Conservation (phyloP, 2,329 filamentous ascomycete genomes). For the Dissoconium aciculare region DNA sequence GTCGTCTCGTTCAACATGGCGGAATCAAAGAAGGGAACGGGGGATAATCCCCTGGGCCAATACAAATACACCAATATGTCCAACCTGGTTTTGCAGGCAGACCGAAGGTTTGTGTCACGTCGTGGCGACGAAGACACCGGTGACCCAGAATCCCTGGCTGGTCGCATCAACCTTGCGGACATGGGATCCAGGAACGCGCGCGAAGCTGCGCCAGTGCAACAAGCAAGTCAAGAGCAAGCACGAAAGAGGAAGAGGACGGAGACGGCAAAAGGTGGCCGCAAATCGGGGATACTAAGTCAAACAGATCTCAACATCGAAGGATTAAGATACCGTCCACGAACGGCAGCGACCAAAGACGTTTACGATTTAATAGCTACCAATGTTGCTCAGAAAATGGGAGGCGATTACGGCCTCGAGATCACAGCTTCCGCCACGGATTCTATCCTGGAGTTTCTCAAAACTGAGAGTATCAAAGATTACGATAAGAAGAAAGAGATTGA, state of each 20-base stretch:
- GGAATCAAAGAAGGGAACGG: conserved; percentile 19
- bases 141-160: conserved; percentile 92
- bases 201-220: conserved; percentile 61
- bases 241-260: conserved; percentile 71
- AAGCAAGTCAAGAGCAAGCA: conserved; percentile 44
- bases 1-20: too few species aligned
- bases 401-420: conserved; percentile 83
- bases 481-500: conserved; percentile 98
- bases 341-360: conserved; percentile 76
- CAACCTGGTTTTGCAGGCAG: conserved; percentile 99
- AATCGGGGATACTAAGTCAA: conserved; percentile 65
- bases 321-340: conserved; percentile 80
- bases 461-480: conserved; percentile 89
- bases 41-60: conserved; percentile 23
- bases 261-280: conserved; percentile 47
- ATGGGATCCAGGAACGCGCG: conserved; percentile 79
- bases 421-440: conserved; percentile 89
- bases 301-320: conserved; percentile 81
- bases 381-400: conserved; percentile 74
- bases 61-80: conserved; percentile 49
- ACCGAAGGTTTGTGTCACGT: conserved; percentile 86
- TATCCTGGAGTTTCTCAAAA: conserved; percentile 79
- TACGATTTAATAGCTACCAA: conserved; percentile 91
- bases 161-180: conserved; percentile 80
- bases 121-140: conserved; percentile 90